Evolutionary conservation across 2,329 filamentous ascomycete species (phyloP), one percentile per base, ranked within the genome.

Genomic region (Nakataea oryzae): DNA sequence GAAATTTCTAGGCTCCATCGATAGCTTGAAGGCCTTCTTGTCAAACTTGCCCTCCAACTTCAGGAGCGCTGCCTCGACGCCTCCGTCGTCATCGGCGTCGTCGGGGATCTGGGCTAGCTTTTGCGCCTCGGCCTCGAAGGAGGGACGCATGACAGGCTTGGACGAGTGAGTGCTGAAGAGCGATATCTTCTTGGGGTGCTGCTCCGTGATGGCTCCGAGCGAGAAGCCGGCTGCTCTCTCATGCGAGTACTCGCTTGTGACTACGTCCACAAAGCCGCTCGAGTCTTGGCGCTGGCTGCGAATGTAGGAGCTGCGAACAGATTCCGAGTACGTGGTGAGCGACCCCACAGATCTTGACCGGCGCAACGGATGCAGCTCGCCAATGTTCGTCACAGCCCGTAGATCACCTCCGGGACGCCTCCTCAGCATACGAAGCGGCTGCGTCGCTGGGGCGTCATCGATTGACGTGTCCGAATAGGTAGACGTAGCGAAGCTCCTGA

Each of bases 21-120:
- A 78, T 14, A 77, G 70, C 61, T 74, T 76, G 30, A 72, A 71
- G 0, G 72, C 65, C 67, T 74, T 84, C 67, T 81, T 86, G 70
- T 88, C 82, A 67, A 88, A 95, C 67, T 86, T 93, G 12, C 95
- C 95, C 76, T 99, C 95, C 0, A 99, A 81, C 70, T 97, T 99
- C 68, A 93, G 76, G 60, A 99, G 74, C 0, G 95, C 91, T n/a
- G 93, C 92, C 70, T 97, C 95, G 29, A 97, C 87, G 14, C 93
- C 93, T 8, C 91, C 91, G 70, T 96, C 90, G 57, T 88, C 87
- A 64, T 87, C 83, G 21, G 78, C 72, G 50, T 96, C 91, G 70
- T 97, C 93, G 0, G 93, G 91, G 29, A 97, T 90, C 62, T 90
- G 87, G 2, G 93, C 91, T 61, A 99, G 84, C 68, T 90, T 90